phyloP scores from a whole-genome alignment of 129 eudicot species.

The Deinandra increscens region DNA sequence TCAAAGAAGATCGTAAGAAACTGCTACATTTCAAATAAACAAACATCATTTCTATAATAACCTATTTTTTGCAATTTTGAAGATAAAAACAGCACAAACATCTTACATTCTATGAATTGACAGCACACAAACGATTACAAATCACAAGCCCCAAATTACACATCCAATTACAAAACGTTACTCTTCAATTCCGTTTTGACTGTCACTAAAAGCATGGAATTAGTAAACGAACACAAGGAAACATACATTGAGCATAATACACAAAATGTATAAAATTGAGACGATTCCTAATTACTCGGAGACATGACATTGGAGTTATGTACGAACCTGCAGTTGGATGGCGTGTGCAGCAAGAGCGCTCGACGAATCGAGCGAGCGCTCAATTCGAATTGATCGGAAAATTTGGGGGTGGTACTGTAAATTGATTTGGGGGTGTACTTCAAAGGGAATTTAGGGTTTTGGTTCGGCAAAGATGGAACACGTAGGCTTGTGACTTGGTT shows the following conservation, averaged over 20 bases:
- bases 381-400: not conserved
- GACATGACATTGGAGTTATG: not conserved
- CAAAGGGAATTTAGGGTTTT: constrained; percentile 27
- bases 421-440: too few relatives aligned
- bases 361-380: not conserved
- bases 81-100: not conserved
- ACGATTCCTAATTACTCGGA: not conserved
- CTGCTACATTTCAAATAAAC: not conserved
- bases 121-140: not conserved
- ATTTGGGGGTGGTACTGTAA: not conserved
- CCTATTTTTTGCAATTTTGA: not conserved
- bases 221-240: constrained; percentile 9
- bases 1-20: not conserved
- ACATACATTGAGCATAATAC: constrained; percentile 4
- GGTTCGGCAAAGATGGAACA: constrained; percentile 8
- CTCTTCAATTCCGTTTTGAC: not conserved
- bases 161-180: not conserved
- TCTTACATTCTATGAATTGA: not conserved
- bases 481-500: constrained; percentile 5
- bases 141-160: not conserved
- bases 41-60: not conserved
- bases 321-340: constrained; percentile 16
- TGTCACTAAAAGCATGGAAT: not conserved
- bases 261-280: not conserved
- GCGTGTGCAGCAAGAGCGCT: constrained; percentile 8